Conservation (phyloP, 169 alveolate species). For the Eimeria zaria region DNA sequence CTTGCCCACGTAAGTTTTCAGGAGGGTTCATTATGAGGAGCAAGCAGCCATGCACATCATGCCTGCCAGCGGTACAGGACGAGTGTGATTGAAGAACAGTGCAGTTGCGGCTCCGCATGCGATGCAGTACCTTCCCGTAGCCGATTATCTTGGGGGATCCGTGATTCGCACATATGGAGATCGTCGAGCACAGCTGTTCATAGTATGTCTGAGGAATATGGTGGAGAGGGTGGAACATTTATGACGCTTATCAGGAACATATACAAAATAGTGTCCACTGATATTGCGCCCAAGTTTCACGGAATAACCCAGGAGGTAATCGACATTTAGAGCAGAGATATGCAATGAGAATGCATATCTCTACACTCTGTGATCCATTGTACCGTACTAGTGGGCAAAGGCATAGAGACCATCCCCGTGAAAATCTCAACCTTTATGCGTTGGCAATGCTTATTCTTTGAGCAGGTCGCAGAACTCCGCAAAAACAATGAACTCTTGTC, state of each 20-base stretch:
- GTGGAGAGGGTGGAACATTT: not conserved
- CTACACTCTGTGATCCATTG: not conserved
- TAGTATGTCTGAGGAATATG: not conserved
- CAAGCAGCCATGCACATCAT: not conserved
- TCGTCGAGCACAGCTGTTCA: not conserved
- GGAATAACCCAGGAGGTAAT: slow-evolving; percentile 42
- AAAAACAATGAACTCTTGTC: slow-evolving; percentile 28
- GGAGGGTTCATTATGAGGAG: not conserved
- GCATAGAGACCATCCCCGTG: not conserved
- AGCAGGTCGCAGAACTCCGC: slow-evolving; percentile 57
- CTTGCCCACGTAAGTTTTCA: not conserved
- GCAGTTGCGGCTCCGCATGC: not conserved
- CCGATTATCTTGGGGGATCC: not conserved
- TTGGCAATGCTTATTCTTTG: not conserved
- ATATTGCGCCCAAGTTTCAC: slow-evolving; percentile 24
- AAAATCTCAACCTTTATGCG: not conserved
- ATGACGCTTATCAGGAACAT: slow-evolving; percentile 18
- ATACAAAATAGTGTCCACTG: slow-evolving; percentile 32
- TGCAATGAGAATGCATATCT: not conserved
- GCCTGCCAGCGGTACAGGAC: not conserved
- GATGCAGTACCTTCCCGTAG: slow-evolving; percentile 20
- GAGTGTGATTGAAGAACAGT: not conserved
- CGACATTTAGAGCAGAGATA: not conserved
- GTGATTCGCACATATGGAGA: not conserved
- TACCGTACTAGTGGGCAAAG: not conserved